These are phyloP conservation scores for Myriosclerotinia duriaeana DNA, from an alignment of 2,329 filamentous ascomycete genomes.

Conservation along the genomic window DNA sequence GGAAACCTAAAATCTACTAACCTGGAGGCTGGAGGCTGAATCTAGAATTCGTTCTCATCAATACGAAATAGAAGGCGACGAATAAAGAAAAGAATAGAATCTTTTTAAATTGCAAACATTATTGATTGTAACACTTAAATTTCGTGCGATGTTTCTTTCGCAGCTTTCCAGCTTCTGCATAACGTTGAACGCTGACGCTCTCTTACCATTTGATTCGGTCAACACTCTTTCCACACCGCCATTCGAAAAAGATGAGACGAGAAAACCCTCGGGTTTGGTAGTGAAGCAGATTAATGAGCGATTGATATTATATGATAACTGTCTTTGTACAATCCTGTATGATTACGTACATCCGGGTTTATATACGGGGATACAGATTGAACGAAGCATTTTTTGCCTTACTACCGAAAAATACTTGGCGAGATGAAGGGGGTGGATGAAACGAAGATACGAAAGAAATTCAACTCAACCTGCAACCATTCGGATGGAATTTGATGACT, in stretches of 20 bases:
- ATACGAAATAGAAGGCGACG: conserved; percentile 5
- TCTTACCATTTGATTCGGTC: conserved; percentile 13
- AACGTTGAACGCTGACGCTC: conserved; percentile 22
- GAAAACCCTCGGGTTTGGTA: background rate
- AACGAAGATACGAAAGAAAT: background rate
- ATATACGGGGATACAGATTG: background rate
- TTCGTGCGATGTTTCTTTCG: conserved; percentile 22
- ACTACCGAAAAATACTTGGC: conserved; percentile 5
- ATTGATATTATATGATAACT: conserved; percentile 6
- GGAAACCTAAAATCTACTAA: background rate
- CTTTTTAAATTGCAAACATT: conserved; percentile 13
- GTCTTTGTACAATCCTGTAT: conserved; percentile 9
- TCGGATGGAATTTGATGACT: conserved; percentile 9
- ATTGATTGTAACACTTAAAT: conserved; percentile 13
- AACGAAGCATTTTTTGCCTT: background rate
- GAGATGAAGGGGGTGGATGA: conserved; percentile 13
- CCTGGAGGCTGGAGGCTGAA: background rate
- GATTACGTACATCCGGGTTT: background rate
- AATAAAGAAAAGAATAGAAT: conserved; percentile 8
- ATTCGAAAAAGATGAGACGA: conserved; percentile 18
- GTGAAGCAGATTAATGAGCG: conserved; percentile 11
- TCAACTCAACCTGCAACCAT: conserved; percentile 1
- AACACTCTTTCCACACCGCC: conserved; percentile 17
- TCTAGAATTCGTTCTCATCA: conserved; percentile 10
- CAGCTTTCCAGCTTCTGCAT: conserved; percentile 20